phyloP scores from a whole-genome alignment of 2,329 filamentous ascomycete species.

The Dactylonectria macrodidyma region DNA sequence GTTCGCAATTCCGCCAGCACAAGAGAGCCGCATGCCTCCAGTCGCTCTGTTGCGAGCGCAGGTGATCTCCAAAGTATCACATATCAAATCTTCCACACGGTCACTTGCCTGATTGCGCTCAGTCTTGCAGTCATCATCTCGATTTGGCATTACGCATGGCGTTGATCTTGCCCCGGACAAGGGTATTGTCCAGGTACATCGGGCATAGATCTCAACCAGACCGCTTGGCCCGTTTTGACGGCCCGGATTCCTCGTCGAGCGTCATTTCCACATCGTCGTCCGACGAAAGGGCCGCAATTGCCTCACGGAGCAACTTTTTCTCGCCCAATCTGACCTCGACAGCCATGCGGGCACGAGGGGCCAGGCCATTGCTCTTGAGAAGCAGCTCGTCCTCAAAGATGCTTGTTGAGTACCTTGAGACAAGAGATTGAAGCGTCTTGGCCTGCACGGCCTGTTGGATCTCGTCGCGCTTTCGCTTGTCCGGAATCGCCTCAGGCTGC shows the following conservation, averaged over 20 bases:
- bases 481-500: slow-evolving; percentile 58
- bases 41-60: slow-evolving; percentile 10
- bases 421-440: slow-evolving; percentile 55
- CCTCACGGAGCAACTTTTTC: slow-evolving; percentile 75
- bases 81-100: slow-evolving; percentile 18
- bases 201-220: slow-evolving; percentile 34
- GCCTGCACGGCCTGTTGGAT: slow-evolving; percentile 59
- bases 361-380: slow-evolving; percentile 49
- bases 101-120: slow-evolving; percentile 15
- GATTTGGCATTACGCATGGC: slow-evolving; percentile 1
- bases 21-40: slow-evolving; percentile 4
- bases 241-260: slow-evolving; percentile 43
- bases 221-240: slow-evolving; percentile 51
- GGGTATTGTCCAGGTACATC: background rate
- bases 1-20: slow-evolving; percentile 18
- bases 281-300: slow-evolving; percentile 56
- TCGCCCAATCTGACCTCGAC: slow-evolving; percentile 79
- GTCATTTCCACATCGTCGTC: slow-evolving; percentile 45
- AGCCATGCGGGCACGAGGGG: slow-evolving; percentile 70
- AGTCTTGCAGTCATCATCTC: slow-evolving; percentile 1
- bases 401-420: slow-evolving; percentile 60
- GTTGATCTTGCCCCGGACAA: background rate
- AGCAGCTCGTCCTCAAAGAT: slow-evolving; percentile 58
- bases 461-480: slow-evolving; percentile 66
- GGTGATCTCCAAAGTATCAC: slow-evolving; percentile 21